Base-by-base conservation (phyloP, 129 eudicot genomes). In the Tanacetum coccineum region DNA sequence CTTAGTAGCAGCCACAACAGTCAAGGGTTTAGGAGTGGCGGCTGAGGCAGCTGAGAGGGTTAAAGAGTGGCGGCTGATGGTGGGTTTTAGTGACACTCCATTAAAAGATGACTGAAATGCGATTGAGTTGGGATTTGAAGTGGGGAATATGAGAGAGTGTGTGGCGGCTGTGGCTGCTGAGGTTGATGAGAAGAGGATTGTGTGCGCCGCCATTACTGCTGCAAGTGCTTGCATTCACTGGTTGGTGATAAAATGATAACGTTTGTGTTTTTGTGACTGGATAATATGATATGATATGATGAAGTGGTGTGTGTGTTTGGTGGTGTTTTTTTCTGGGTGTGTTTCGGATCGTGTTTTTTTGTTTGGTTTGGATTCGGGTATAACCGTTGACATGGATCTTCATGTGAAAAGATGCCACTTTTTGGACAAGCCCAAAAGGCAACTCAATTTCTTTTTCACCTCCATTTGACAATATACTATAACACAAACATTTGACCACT, bases 171-270 rank as follows among this genome's bases (percentile, higher is more conserved):
- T 10, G 53, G 74, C 8, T 9, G 42, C 2, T 5, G 39, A 0
- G 1, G 42, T 30, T 3, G 76, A 45, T 8, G 88, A 68, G 70
- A 81, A 61, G 76, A 90, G 77, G 66, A 90, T 49, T 2, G 95
- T 53, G 77, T 86, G 88, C 13, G 90, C 91, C 70, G 95, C 95
- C 97, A 89, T 89, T 17, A 81, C 81, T 83, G 90, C 86, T 11
- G 82, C 93, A 17, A 81, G 84, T 68, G 84, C 87, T 74, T 85
- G 83, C 87, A 82, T 82, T 72, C 74, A 66, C 73, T 60, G 73
- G 67, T 47, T 2, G 67, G 60, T 48, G 54, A 76, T 63, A 50
- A 42, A 39, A 51, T 44, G 85, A 83, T 83, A 76, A 77, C 48
- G 85, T 68, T 79, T 13, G 4, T 48, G 14, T 13, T 48, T 25